phyloP scores from a whole-genome alignment of 345 rosid genomes.

The Trapa incisa region DNA sequence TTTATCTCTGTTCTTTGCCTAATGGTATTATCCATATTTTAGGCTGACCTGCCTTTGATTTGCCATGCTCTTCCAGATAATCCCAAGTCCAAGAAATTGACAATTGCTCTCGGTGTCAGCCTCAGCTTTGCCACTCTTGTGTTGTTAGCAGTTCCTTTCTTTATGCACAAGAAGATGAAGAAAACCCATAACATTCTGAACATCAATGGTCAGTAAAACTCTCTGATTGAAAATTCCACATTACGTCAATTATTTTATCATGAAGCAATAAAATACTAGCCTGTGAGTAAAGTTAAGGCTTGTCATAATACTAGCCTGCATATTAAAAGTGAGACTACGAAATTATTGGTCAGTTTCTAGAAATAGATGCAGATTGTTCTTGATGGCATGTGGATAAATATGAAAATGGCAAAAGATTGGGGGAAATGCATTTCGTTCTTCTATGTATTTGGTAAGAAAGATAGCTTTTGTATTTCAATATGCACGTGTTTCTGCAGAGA shows the following conservation, averaged over 20 bases:
- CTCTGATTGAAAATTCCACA: neutral
- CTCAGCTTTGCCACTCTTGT: slow-evolving; percentile 39
- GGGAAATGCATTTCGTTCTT: neutral
- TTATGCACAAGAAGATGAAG: slow-evolving; percentile 44
- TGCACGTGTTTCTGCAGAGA: slow-evolving; percentile 29
- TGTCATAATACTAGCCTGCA: no score
- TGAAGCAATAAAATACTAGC: neutral
- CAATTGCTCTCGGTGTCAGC: slow-evolving; percentile 58
- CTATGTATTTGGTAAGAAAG: neutral
- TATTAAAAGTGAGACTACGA: no score
- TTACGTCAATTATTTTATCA: neutral
- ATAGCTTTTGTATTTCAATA: neutral
- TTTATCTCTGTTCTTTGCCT: neutral
- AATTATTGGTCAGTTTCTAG: no score
- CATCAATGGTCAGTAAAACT: slow-evolving; percentile 38
- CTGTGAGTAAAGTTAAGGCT: no score
- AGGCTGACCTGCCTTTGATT: neutral
- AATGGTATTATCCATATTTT: neutral
- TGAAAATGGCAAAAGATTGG: neutral
- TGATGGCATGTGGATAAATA: neutral
- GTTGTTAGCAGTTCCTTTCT: slow-evolving; percentile 34
- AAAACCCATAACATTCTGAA: slow-evolving; percentile 27
- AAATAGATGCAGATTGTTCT: neutral
- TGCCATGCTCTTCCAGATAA: slow-evolving; percentile 19
- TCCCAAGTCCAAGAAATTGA: slow-evolving; percentile 49